phyloP scores from a whole-genome alignment of 352 stramenopile genomes.

The Globisporangium echinulatum region DNA sequence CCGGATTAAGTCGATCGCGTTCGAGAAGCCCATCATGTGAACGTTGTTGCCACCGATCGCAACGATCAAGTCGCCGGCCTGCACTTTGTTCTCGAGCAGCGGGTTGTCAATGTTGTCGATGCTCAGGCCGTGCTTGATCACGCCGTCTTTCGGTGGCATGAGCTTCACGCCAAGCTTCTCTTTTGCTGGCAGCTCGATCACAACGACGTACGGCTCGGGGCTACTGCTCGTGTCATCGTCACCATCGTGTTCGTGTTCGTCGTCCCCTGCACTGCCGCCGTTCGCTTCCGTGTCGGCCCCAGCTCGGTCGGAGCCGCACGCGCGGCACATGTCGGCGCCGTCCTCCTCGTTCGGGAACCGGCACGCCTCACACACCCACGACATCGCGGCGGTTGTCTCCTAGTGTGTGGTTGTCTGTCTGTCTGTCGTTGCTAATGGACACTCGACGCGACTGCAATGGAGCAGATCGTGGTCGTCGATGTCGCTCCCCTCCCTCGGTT shows the following conservation, averaged over 20 bases:
- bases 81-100: conserved; percentile 74
- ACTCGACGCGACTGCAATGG: not conserved
- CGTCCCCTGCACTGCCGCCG: conserved; percentile 6
- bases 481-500: not conserved
- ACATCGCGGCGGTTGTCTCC: conserved; percentile 19
- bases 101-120: conserved; percentile 88
- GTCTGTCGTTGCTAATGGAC: not conserved
- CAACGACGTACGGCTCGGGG: conserved; percentile 38
- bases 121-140: conserved; percentile 74
- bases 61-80: conserved; percentile 77
- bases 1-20: conserved; percentile 80
- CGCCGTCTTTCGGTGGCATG: conserved; percentile 74
- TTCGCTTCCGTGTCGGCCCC: conserved; percentile 8
- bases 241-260: not conserved
- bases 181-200: conserved; percentile 79
- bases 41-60: conserved; percentile 73
- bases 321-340: conserved; percentile 43
- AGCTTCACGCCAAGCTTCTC: conserved; percentile 84
- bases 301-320: conserved; percentile 42
- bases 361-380: conserved; percentile 56
- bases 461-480: not conserved
- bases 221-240: not conserved
- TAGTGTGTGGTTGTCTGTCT: not conserved
- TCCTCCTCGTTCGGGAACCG: conserved; percentile 64
- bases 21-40: conserved; percentile 74